A percentile compares a stretch with the other conserved stretches of the same genome.
Evolutionary conservation across 2,329 filamentous ascomycete species (phyloP).

Genomic region (Colletotrichum sp.): DNA sequence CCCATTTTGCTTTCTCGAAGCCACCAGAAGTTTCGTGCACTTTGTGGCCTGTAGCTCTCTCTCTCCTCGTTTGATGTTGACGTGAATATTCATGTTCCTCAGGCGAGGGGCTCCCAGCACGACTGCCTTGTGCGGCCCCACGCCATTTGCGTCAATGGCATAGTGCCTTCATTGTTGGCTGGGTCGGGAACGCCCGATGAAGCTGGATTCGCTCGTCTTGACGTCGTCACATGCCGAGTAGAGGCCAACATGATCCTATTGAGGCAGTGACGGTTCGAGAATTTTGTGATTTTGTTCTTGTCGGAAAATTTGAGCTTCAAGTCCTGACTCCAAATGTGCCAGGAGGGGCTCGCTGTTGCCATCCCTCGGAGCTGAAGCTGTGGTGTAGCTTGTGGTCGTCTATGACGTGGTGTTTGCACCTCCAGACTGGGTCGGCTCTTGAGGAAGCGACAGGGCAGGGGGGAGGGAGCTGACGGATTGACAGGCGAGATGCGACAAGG

Average conservation of each 20-base stretch:
- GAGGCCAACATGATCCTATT: neutral
- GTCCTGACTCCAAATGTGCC: neutral
- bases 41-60: neutral
- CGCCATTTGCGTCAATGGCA: neutral
- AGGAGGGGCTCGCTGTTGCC: neutral
- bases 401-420: neutral
- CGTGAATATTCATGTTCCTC: neutral
- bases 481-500: neutral
- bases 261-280: neutral
- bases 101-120: neutral
- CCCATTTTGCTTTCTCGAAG: slow-evolving; percentile 3
- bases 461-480: neutral
- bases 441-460: neutral
- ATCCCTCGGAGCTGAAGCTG: neutral
- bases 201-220: neutral
- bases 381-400: neutral
- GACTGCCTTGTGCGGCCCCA: neutral
- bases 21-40: neutral
- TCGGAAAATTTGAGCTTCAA: neutral
- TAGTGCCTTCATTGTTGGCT: neutral
- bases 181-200: neutral
- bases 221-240: neutral
- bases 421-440: neutral
- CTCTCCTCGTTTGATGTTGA: neutral
- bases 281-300: neutral